Evolutionary conservation across 1,139 yeast genomes (phyloP).

Genomic region (Hyphopichia buzzinii): DNA sequence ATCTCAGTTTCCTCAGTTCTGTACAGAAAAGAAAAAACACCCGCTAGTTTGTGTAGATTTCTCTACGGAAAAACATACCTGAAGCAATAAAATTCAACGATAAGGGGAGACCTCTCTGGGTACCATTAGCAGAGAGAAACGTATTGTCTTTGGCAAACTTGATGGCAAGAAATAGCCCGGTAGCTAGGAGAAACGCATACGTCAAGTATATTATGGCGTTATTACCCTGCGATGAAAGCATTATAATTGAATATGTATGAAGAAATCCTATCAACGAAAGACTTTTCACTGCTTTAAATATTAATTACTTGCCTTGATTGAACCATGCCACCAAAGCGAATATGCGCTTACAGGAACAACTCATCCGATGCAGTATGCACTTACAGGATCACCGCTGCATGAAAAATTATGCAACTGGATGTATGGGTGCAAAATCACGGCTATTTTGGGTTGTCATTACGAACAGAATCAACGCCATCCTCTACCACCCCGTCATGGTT

Average conservation of each 20-base stretch:
- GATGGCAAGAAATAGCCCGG: slow-evolving; percentile 60
- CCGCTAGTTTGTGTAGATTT: slow-evolving; percentile 36
- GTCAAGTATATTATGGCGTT: slow-evolving; percentile 79
- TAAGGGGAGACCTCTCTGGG: slow-evolving; percentile 77
- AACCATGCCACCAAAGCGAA: not conserved
- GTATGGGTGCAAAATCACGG: too few relatives aligned
- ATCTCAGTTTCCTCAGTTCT: slow-evolving; percentile 55
- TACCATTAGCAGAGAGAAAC: slow-evolving; percentile 74
- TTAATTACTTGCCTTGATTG: not conserved
- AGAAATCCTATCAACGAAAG: too few relatives aligned
- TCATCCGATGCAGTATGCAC: not conserved
- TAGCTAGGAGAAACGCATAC: slow-evolving; percentile 61
- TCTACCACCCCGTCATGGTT: too few relatives aligned
- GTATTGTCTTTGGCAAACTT: slow-evolving; percentile 46
- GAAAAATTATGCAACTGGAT: too few relatives aligned
- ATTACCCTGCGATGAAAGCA: slow-evolving; percentile 38
- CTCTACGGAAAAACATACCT: slow-evolving; percentile 50
- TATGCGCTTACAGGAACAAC: not conserved
- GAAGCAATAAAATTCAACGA: slow-evolving; percentile 86
- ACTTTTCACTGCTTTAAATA: too few relatives aligned
- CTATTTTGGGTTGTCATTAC: too few relatives aligned
- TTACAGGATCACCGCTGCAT: not conserved
- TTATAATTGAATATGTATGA: not conserved
- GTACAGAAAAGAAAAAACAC: slow-evolving; percentile 35
- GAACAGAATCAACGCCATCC: too few relatives aligned